Evolutionary conservation across 1,284 basidiomycete genomes (phyloP).

Genomic region (Termitomyces sp.): DNA sequence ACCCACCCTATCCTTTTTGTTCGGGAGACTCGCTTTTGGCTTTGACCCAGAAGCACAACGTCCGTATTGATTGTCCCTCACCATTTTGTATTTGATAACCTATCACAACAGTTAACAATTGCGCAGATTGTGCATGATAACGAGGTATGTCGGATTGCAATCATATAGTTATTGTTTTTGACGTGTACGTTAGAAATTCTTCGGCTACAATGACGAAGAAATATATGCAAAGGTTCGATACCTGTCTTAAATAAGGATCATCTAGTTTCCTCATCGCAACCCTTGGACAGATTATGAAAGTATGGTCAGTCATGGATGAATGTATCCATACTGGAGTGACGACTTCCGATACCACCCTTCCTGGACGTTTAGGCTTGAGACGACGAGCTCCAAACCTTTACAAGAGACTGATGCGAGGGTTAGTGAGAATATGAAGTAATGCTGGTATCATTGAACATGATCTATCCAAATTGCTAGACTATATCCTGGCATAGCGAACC

Average conservation of each 20-base stretch:
- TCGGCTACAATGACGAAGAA: conserved; percentile 71
- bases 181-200: conserved; percentile 42
- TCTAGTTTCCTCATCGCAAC: neutral
- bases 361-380: conserved; percentile 77
- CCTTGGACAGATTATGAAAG: conserved; percentile 54
- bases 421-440: conserved; percentile 19
- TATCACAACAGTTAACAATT: conserved; percentile 69
- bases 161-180: neutral
- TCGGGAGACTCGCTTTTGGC: conserved; percentile 76
- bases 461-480: conserved; percentile 37
- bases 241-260: conserved; percentile 12
- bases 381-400: conserved; percentile 85
- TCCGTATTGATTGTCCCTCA: conserved; percentile 33
- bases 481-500: conserved; percentile 58
- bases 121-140: conserved; percentile 96
- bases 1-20: conserved; percentile 80
- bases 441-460: neutral
- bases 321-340: conserved; percentile 89
- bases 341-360: conserved; percentile 71
- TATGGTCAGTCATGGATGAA: conserved; percentile 93
- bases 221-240: conserved; percentile 64
- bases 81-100: neutral
- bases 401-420: conserved; percentile 83
- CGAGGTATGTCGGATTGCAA: conserved; percentile 40
- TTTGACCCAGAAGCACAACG: conserved; percentile 80